Base-by-base conservation (phyloP, 495 filamentous ascomycete species). In the Wilcoxina mikolae region DNA sequence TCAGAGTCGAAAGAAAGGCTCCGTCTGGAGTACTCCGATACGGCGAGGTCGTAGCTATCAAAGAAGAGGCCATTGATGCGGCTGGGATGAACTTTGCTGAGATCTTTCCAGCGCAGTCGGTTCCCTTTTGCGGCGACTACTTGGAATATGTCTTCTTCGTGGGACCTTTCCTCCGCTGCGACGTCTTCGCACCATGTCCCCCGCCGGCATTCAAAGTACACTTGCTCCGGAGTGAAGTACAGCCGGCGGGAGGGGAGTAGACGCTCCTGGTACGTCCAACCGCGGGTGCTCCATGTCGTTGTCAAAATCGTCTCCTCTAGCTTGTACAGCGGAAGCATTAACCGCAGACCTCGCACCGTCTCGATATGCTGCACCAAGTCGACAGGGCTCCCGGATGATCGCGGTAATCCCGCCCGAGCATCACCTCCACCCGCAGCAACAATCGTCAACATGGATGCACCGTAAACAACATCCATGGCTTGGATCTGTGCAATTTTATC, bases 231-330 rank as follows among this genome's bases (percentile, higher is more conserved):
- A 25, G 59, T 58, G 42, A 62, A 47, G 42, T 56, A 54, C 24
- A 62, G 47, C 20, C 52, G 53, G 12, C 60, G 60, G 7, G 31
- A 43, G 10, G 60, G 54, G 7, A 62, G 49, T 3, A 52, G 25
- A 11, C 41, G 57, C 38, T 63, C 60, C 44, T 63, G 60, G 18
- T 60, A 55, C 3, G 60, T 63, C 60, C 60, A 63, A 12, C 58
- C 60, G n/a, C 60, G 53, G 25, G 23, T 42, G 12, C 38, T 26
- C 60, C 60, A 62, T 15, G 23, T 25, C n/a, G 56, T 43, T 15
- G 1, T 12, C 26, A 22, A 44, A 25, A 60, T 48, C 33, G 57
- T 50, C 33, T 58, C 52, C 4, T 39, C 43, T 4, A 61, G 47
- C 35, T 55, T 58, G 18, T 49, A 51, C 49, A 61, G 49, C 42